Evolutionary conservation across 2,329 filamentous ascomycete genomes (phyloP).

Genomic region (Lecanosticta acicola): DNA sequence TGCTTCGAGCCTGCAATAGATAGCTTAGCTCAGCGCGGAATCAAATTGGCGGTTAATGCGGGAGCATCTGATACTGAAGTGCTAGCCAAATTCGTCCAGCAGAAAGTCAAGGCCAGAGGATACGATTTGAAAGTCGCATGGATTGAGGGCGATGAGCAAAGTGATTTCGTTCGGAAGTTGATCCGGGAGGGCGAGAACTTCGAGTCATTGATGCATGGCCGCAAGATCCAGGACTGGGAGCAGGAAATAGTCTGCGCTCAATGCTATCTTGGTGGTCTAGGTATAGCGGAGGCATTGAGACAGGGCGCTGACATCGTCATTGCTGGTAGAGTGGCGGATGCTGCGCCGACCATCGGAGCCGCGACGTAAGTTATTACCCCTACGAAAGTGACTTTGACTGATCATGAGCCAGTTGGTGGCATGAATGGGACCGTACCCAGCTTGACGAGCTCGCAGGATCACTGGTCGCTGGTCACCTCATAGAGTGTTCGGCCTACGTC

Average conservation of each 20-base stretch:
- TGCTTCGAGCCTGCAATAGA: constrained; percentile 36
- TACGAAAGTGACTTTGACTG: neutral
- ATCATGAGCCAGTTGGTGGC: constrained; percentile 34
- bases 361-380: constrained; percentile 21
- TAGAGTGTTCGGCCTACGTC: constrained; percentile 38
- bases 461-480: constrained; percentile 38
- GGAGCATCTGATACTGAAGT: constrained; percentile 40
- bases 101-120: constrained; percentile 36
- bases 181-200: constrained; percentile 13
- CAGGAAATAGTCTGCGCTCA: constrained; percentile 17
- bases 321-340: constrained; percentile 39
- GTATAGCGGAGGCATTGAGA: constrained; percentile 35
- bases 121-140: constrained; percentile 41
- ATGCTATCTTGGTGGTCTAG: constrained; percentile 34
- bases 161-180: constrained; percentile 11
- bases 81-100: constrained; percentile 36
- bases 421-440: constrained; percentile 34
- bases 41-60: constrained; percentile 44
- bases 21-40: constrained; percentile 37
- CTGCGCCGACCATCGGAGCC: constrained; percentile 37
- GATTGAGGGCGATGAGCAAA: constrained; percentile 41
- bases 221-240: constrained; percentile 17
- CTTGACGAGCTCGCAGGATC: constrained; percentile 35
- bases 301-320: constrained; percentile 39
- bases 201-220: constrained; percentile 12